phyloP scores from a whole-genome alignment of 202 grass and related monocot species.

The Digitaria exilis region DNA sequence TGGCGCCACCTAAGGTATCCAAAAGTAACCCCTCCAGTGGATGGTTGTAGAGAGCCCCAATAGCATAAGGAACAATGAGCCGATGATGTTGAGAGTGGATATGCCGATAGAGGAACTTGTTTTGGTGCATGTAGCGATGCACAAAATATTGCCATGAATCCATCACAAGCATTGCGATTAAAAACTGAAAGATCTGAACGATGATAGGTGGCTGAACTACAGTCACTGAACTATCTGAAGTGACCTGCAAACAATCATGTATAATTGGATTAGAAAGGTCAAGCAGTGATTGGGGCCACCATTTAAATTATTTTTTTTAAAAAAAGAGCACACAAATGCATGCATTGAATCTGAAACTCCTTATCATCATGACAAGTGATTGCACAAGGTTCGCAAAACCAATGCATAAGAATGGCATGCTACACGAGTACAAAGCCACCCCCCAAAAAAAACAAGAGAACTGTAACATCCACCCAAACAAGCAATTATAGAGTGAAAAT shows the following conservation, averaged over 20 bases:
- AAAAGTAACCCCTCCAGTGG: slow-evolving; percentile 91
- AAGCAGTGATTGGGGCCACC: neutral
- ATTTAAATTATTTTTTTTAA: neutral
- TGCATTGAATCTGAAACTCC: neutral
- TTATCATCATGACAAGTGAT: neutral
- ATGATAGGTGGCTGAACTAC: slow-evolving; percentile 64
- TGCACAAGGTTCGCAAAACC: neutral
- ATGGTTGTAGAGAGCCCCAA: slow-evolving; percentile 97
- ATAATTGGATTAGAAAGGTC: neutral
- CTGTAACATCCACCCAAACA: neutral
- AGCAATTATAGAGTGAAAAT: neutral
- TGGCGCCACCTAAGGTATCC: slow-evolving; percentile 85
- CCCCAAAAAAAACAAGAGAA: neutral
- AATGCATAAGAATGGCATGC: neutral
- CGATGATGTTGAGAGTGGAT: slow-evolving; percentile 89
- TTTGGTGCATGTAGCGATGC: slow-evolving; percentile 96
- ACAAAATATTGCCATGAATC: slow-evolving; percentile 95
- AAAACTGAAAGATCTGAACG: slow-evolving; percentile 70
- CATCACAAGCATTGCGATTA: slow-evolving; percentile 90
- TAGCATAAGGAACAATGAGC: slow-evolving; percentile 79
- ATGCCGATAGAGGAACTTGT: slow-evolving; percentile 91
- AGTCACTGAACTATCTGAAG: slow-evolving; percentile 57
- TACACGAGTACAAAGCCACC: neutral
- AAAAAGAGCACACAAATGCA: neutral
- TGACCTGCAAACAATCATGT: slow-evolving; percentile 55